Evolutionary conservation across 139 green algal genomes (phyloP).

Genomic region (Eudorina sp.): DNA sequence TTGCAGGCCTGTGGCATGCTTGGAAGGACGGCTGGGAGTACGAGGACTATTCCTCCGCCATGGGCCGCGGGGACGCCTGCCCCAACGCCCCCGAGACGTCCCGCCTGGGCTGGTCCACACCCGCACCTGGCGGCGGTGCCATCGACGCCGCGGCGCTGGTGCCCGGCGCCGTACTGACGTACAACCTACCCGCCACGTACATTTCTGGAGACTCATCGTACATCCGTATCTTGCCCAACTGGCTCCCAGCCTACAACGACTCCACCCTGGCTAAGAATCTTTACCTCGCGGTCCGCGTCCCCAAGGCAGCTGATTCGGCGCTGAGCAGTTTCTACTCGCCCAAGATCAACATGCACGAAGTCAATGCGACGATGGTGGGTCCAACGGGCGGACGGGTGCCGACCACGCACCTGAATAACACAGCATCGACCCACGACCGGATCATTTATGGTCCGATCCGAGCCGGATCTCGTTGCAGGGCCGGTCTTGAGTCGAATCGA

Average conservation of each 20-base stretch:
- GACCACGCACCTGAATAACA: too few species aligned
- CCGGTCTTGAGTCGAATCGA: background rate
- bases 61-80: slow-evolving; percentile 36
- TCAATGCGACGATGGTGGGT: background rate
- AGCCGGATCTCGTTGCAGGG: background rate
- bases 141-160: background rate
- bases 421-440: background rate
- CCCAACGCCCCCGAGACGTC: slow-evolving; percentile 22
- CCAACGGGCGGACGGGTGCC: too few species aligned
- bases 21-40: slow-evolving; percentile 12
- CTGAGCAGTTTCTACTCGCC: background rate
- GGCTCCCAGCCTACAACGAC: background rate
- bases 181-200: slow-evolving; percentile 31
- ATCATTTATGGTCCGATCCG: background rate
- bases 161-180: background rate
- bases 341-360: slow-evolving; percentile 9
- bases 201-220: background rate
- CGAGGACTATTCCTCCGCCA: slow-evolving; percentile 20
- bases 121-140: background rate
- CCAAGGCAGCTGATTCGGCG: background rate
- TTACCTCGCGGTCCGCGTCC: background rate
- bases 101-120: slow-evolving; percentile 1
- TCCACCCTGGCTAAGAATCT: background rate
- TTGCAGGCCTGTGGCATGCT: slow-evolving; percentile 19
- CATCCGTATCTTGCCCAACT: background rate